Evolutionary conservation across 257 asterid genomes (phyloP).

Genomic region (Solanum neorickii): DNA sequence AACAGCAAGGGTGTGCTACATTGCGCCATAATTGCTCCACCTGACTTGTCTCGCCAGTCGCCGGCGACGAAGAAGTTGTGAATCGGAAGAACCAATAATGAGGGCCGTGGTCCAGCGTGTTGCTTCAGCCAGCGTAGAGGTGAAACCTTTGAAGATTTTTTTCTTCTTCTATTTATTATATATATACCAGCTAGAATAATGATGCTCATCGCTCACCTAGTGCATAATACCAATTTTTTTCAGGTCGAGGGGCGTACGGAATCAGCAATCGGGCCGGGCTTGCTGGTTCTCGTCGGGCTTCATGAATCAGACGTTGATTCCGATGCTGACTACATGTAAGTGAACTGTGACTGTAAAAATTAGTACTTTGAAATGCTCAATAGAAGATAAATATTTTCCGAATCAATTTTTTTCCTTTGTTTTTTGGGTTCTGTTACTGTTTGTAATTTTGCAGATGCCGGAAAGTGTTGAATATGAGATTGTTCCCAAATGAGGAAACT

Average conservation of each 20-base stretch:
- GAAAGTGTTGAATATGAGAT: constrained; percentile 87
- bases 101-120: constrained; percentile 86
- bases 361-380: background rate
- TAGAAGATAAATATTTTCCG: background rate
- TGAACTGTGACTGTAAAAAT: background rate
- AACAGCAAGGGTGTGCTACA: background rate
- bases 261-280: constrained; percentile 73
- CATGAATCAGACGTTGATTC: constrained; percentile 59
- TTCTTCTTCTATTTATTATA: background rate
- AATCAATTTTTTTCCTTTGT: background rate
- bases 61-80: background rate
- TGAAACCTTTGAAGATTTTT: background rate
- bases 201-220: background rate
- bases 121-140: constrained; percentile 85
- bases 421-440: background rate
- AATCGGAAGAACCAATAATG: constrained; percentile 17
- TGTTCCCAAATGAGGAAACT: constrained; percentile 56
- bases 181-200: background rate
- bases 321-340: constrained; percentile 72
- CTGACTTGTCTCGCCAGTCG: background rate
- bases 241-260: constrained; percentile 73
- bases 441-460: constrained; percentile 54
- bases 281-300: constrained; percentile 72
- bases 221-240: constrained; percentile 2
- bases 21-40: constrained; percentile 24